These are phyloP conservation scores for Lentinula detonsa DNA, from an alignment of 768 basidiomycete genomes.

Conservation along the genomic window DNA sequence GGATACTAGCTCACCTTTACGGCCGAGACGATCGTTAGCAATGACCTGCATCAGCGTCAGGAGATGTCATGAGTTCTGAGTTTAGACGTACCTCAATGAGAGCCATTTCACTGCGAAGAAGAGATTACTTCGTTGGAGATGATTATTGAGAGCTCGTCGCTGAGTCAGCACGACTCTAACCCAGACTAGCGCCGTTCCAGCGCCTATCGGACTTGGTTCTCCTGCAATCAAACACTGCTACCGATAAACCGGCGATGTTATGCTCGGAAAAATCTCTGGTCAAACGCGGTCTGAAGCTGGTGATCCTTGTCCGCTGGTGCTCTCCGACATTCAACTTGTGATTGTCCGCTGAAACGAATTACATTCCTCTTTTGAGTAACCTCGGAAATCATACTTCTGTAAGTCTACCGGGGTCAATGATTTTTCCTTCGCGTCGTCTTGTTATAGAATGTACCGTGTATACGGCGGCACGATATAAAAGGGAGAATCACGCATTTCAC, in stretches of 20 bases:
- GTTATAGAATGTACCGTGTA: background rate
- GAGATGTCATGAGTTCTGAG: background rate
- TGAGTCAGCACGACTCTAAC: background rate
- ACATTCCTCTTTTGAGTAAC: background rate
- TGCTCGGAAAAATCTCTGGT: slow-evolving; percentile 1
- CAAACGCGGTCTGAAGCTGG: background rate
- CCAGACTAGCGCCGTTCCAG: too few relatives aligned
- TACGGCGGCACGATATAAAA: background rate
- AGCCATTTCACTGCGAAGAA: slow-evolving; percentile 27
- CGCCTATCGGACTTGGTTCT: too few relatives aligned
- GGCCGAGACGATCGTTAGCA: slow-evolving; percentile 92
- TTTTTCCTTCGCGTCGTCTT: background rate
- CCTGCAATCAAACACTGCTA: background rate
- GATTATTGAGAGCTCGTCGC: background rate
- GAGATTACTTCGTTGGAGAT: background rate
- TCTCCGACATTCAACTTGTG: background rate
- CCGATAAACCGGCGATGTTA: background rate
- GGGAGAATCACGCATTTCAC: background rate
- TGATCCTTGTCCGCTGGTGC: background rate
- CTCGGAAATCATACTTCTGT: background rate
- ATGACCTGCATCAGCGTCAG: slow-evolving; percentile 54
- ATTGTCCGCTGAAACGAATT: background rate
- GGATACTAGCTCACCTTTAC: slow-evolving; percentile 65
- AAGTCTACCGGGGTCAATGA: background rate
- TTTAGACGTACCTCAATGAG: slow-evolving; percentile 44